Evolutionary conservation across 768 basidiomycete species (phyloP), one percentile per base, ranked within the genome.

Genomic region (Scleroderma citrinum): DNA sequence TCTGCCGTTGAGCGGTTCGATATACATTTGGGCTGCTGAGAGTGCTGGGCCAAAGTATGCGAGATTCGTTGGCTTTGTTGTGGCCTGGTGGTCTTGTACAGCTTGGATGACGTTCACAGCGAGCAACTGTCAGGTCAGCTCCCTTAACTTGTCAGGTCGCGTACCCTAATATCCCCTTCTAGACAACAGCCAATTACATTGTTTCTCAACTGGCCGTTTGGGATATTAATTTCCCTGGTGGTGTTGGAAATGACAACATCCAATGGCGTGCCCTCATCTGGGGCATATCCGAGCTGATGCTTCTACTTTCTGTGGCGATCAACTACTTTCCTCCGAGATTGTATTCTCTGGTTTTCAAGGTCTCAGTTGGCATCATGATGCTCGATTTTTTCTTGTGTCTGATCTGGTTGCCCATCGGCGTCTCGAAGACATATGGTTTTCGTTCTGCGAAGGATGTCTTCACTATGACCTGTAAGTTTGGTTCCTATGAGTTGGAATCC

Each of bases 31-130:
- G 92, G 88, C 91, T 0, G 92, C 91, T 16, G 92, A 92, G 61
- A 91, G 90, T 59, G 92, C 90, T 5, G 92, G 92, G 2, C 83
- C 83, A 5, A 90, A 88, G 56, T 83, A 89, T 58, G 90, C 83
- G 2, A 77, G 92, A 31, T 86, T 94, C 67, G 80, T 91, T 55
- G 92, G 90, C 1, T 92, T 93, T 69, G 65, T 91, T 48, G 92
- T 93, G 14, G 92, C 92, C 26, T 95, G 88, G 87, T 95, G 92
- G 92, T 75, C 88, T 13, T 85, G 83, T 50, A 92, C 91, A 1
- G 92, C 92, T n/a, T 95, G 92, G 92, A 92, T 92, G 80, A 94
- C 92, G 0, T 95, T 93, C 57, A 76, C 82, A 35, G 92, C 92
- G 8, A 81, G 86, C 23, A 93, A 91, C 60, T 91, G 87, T 50